Percentiles rank a stretch among this genome's conserved stretches.
These are phyloP conservation scores for Yamadazyma akitaensis DNA, from an alignment of 805 yeast species.

Conservation along the genomic window DNA sequence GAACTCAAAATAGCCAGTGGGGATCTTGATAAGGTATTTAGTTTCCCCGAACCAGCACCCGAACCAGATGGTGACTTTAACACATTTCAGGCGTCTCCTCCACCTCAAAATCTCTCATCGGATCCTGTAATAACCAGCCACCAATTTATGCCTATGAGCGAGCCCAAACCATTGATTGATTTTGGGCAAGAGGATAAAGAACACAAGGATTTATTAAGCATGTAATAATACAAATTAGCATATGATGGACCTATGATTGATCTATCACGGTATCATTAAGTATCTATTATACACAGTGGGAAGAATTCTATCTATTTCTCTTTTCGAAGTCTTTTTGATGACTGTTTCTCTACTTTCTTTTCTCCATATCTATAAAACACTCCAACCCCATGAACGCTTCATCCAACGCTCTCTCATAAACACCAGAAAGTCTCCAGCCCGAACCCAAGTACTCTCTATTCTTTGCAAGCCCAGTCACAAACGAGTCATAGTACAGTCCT, in stretches of 20 bases:
- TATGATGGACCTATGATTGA: not conserved
- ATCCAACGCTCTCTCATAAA: slow-evolving; percentile 72
- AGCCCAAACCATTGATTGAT: slow-evolving; percentile 15
- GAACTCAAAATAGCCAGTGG: slow-evolving; percentile 8
- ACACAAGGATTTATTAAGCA: not conserved
- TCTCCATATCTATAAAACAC: slow-evolving; percentile 60
- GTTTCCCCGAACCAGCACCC: not conserved
- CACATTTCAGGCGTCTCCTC: slow-evolving; percentile 19
- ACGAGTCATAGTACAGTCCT: slow-evolving; percentile 38
- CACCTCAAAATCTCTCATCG: slow-evolving; percentile 1
- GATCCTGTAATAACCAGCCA: slow-evolving; percentile 9
- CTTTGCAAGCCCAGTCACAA: slow-evolving; percentile 47
- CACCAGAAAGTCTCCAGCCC: slow-evolving; percentile 72
- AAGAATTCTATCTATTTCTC: too few species aligned
- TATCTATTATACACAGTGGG: too few species aligned
- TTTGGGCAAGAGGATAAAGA: slow-evolving; percentile 2
- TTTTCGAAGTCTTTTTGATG: too few species aligned
- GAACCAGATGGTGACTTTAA: slow-evolving; percentile 20
- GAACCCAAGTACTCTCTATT: slow-evolving; percentile 75
- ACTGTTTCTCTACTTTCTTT: slow-evolving; percentile 7
- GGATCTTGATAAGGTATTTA: slow-evolving; percentile 12
- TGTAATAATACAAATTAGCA: not conserved
- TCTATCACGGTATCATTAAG: too few species aligned
- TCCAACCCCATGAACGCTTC: slow-evolving; percentile 91
- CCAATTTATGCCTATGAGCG: slow-evolving; percentile 12